Base-by-base conservation (phyloP, 2,329 filamentous ascomycete species). In the Pseudogymnoascus sp. region DNA sequence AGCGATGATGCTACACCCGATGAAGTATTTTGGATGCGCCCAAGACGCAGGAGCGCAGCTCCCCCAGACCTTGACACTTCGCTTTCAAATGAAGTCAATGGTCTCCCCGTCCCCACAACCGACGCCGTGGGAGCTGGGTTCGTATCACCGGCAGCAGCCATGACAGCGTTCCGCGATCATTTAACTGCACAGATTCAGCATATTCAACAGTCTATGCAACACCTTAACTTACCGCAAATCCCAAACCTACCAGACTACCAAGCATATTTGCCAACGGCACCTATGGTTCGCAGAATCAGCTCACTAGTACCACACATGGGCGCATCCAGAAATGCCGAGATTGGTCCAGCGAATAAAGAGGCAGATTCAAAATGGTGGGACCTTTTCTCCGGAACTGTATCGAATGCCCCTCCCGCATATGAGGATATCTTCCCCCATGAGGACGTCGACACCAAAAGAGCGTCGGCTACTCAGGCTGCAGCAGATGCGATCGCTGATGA, bases 111-210 rank as follows among this genome's bases (percentile, higher is more conserved):
- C 12, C 67, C 68, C 18, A 59, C 63, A 21, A 35, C 69, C 38
- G 63, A 49, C 28, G 37, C 7, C 23, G 28, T 63, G 35, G 60
- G 65, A 2, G 66, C 55, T 59, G 70, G 68, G 8, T 64, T 67
- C 40, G 80, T 80, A 16, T 83, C 85, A 1, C 84, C 86, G 2
- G 80, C 82, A 3, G 83, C 85, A 4, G 83, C 88, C 55, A 83
- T 91, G 70, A 80, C 85, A 59, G 88, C 88, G 12, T 83, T 91
- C 76, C 86, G 88, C 69, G 88, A 92, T 62, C 88, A 93, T 63
- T 75, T 93, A 18, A 81, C 87, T 25, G 82, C 87, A 16, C 89
- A 92, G 70, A 81, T 93, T 58, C 87, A 93, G 63, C 87, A 92
- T 63, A 81, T 93, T 69, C 90, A 92, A 71, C 87, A 91, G 71